A percentile compares a stretch with the other conserved stretches of the same genome.
Evolutionary conservation across 2,329 filamentous ascomycete genomes (phyloP).

Genomic region (Penicillium sp.): DNA sequence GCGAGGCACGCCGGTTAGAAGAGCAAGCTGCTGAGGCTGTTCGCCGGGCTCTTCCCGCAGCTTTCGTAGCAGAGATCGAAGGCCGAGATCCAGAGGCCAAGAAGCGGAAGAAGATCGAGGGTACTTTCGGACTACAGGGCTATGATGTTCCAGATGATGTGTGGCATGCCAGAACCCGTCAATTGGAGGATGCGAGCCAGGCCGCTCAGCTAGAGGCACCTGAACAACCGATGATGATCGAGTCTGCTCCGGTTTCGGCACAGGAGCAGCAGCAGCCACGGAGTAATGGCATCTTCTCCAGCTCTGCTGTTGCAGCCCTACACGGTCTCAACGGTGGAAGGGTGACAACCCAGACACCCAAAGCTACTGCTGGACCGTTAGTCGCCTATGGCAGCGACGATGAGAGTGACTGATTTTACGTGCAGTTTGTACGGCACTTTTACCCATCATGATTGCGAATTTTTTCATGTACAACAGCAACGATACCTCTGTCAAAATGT

Average conservation of each 20-base stretch:
- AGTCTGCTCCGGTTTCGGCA: conserved; percentile 39
- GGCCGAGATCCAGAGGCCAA: conserved; percentile 81
- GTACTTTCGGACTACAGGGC: conserved; percentile 81
- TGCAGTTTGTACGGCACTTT: neutral
- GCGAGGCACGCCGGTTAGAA: conserved; percentile 84
- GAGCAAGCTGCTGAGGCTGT: conserved; percentile 97
- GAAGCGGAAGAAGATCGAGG: conserved; percentile 87
- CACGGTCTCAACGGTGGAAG: conserved; percentile 53
- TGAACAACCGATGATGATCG: conserved; percentile 48
- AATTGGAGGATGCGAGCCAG: conserved; percentile 62
- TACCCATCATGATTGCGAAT: conserved; percentile 14
- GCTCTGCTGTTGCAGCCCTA: conserved; percentile 76
- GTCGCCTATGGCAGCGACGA: conserved; percentile 91
- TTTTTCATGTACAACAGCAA: conserved; percentile 35
- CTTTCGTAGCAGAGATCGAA: conserved; percentile 91
- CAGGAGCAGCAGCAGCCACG: conserved; percentile 34
- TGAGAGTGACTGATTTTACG: conserved; percentile 60
- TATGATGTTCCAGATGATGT: conserved; percentile 94
- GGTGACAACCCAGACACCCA: conserved; percentile 44
- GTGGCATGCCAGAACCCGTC: conserved; percentile 80
- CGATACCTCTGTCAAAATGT: conserved; percentile 32
- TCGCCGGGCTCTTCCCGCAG: conserved; percentile 78
- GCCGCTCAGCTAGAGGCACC: conserved; percentile 59
- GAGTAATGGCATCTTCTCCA: conserved; percentile 71
- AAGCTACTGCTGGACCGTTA: conserved; percentile 62